Evolutionary conservation across 192 early-diverging fungal species (phyloP).

Genomic region (Coemansia brasiliensis): DNA sequence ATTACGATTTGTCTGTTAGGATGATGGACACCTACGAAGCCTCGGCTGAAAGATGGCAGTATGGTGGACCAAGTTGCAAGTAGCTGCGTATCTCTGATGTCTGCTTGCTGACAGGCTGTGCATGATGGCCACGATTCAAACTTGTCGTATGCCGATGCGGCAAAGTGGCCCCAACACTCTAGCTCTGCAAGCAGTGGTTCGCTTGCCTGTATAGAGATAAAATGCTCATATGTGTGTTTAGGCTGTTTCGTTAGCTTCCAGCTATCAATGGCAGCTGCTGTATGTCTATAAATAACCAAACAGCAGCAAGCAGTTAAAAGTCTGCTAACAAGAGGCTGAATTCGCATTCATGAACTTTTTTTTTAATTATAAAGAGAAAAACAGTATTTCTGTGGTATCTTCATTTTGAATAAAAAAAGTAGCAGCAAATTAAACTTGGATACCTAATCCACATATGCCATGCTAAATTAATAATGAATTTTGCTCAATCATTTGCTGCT

Average conservation of each 20-base stretch:
- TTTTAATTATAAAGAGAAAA: not conserved
- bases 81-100: conserved; percentile 12
- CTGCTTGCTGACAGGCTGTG: conserved; percentile 7
- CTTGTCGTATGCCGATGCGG: conserved; percentile 31
- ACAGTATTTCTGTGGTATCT: no score
- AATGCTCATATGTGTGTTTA: no score
- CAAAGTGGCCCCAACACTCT: conserved; percentile 23
- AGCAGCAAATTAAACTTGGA: not conserved
- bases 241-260: no score
- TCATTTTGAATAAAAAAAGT: no score
- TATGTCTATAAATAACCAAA: not conserved
- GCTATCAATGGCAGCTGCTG: not conserved
- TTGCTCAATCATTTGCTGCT: conserved; percentile 14
- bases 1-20: conserved; percentile 4
- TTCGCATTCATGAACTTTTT: not conserved
- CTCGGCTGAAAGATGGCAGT: conserved; percentile 34
- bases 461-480: conserved; percentile 5
- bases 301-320: no score
- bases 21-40: conserved; percentile 29
- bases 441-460: not conserved
- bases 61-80: conserved; percentile 24
- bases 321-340: no score
- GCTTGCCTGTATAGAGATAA: not conserved
- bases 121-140: conserved; percentile 33
- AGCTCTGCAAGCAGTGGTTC: not conserved